These are phyloP conservation scores for Agarophyton chilense DNA, from an alignment of 23 red algal species.

Conservation along the genomic window DNA sequence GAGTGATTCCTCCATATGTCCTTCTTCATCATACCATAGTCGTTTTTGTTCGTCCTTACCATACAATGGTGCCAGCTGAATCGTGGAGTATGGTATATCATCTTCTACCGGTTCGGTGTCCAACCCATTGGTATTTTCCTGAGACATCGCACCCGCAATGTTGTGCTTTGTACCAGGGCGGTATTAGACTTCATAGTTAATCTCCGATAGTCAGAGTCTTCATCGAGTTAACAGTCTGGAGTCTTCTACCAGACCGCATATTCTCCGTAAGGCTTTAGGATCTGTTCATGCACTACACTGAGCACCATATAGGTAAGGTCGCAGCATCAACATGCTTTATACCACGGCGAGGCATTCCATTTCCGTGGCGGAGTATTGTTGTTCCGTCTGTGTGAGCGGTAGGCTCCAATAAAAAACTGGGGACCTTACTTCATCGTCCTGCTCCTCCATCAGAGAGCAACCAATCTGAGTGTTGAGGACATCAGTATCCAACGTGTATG, in stretches of 20 bases:
- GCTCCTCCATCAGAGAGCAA: slow-evolving; percentile 16
- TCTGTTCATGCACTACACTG: neutral
- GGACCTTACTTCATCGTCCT: neutral
- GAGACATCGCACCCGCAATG: too few species aligned
- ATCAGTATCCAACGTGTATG: slow-evolving; percentile 8
- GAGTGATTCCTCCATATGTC: too few species aligned
- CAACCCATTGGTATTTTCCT: too few species aligned
- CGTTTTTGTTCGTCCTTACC: too few species aligned
- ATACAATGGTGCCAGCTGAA: too few species aligned
- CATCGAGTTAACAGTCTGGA: too few species aligned
- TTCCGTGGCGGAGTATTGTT: slow-evolving; percentile 5
- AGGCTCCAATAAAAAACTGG: slow-evolving; percentile 34
- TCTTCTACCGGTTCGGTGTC: too few species aligned
- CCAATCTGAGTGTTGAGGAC: neutral
- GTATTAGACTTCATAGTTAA: slow-evolving; percentile 14
- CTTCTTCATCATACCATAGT: neutral
- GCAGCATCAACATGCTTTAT: too few species aligned
- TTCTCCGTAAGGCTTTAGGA: slow-evolving; percentile 31
- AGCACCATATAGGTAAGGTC: neutral
- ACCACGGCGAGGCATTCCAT: too few species aligned
- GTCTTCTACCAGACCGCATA: neutral
- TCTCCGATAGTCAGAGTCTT: slow-evolving; percentile 20
- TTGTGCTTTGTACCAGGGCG: neutral
- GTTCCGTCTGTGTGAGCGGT: neutral
- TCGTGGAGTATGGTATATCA: too few species aligned